Conservation (phyloP, 345 rosid species). For the Acer saccharum region DNA sequence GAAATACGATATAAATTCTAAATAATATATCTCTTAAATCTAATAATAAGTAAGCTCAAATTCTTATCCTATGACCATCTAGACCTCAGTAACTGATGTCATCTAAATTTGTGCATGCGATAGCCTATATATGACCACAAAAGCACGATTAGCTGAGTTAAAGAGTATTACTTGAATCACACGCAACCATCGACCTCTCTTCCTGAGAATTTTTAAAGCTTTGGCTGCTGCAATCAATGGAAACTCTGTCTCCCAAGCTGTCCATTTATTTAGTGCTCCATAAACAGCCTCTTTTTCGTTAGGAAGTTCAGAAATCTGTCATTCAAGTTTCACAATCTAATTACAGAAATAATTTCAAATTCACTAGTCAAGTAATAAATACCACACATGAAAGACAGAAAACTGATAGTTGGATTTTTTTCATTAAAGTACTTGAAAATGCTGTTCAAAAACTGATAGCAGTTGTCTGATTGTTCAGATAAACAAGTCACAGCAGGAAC, state of each 20-base stretch:
- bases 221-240: slow-evolving; percentile 77
- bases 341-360: background rate
- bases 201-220: slow-evolving; percentile 63
- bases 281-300: slow-evolving; percentile 81
- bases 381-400: background rate
- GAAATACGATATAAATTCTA: background rate
- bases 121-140: background rate
- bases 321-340: slow-evolving; percentile 15
- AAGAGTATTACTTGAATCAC: slow-evolving; percentile 72
- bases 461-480: background rate
- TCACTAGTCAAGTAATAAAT: background rate
- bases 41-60: background rate
- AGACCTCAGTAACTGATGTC: background rate
- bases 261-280: slow-evolving; percentile 83
- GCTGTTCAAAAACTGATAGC: background rate
- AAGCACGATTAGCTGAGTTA: background rate
- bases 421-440: background rate
- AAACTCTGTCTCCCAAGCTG: slow-evolving; percentile 87
- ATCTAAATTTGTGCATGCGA: background rate
- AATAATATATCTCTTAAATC: background rate
- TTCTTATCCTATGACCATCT: background rate
- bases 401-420: background rate
- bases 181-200: slow-evolving; percentile 73
- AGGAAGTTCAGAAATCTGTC: slow-evolving; percentile 76
- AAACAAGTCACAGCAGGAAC: background rate